Conservation (phyloP, 2,329 filamentous ascomycete genomes). For the Calonectria naviculata region DNA sequence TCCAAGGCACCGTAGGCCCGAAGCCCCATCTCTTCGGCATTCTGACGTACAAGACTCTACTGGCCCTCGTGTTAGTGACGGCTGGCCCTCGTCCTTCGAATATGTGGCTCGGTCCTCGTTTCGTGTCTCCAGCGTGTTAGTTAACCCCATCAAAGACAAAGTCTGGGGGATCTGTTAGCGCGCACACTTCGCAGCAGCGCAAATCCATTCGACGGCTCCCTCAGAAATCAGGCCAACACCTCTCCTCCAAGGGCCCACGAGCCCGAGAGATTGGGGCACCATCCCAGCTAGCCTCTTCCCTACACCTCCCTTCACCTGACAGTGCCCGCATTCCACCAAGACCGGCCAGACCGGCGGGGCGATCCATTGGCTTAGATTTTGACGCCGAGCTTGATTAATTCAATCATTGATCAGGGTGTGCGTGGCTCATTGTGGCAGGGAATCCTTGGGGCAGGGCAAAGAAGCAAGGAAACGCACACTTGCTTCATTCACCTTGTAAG, state of each 20-base stretch:
- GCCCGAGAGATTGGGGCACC: constrained; percentile 39
- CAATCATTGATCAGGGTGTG: constrained; percentile 5
- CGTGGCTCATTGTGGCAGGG: constrained; percentile 21
- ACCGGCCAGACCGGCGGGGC: background rate
- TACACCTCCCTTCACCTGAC: constrained; percentile 11
- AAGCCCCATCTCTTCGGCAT: background rate
- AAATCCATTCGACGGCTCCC: constrained; percentile 24
- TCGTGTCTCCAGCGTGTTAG: constrained; percentile 20
- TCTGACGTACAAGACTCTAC: constrained; percentile 17
- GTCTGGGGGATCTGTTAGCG: constrained; percentile 35
- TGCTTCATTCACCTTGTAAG: constrained; percentile 28
- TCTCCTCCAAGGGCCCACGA: constrained; percentile 22
- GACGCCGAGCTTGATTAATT: constrained; percentile 7
- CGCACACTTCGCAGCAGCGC: constrained; percentile 20
- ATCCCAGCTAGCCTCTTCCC: constrained; percentile 10
- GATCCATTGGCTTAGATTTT: constrained; percentile 5
- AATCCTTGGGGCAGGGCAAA: constrained; percentile 11
- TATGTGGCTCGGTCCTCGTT: constrained; percentile 12
- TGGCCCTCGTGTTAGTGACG: constrained; percentile 37
- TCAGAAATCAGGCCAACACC: constrained; percentile 28
- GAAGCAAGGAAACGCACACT: constrained; percentile 19
- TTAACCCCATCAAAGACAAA: constrained; percentile 9
- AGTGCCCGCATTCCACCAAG: constrained; percentile 14
- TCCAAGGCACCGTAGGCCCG: background rate
- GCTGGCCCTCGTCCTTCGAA: constrained; percentile 34